Base-by-base conservation (phyloP, 108 stramenopile species). In the Bacterosira constricta region DNA sequence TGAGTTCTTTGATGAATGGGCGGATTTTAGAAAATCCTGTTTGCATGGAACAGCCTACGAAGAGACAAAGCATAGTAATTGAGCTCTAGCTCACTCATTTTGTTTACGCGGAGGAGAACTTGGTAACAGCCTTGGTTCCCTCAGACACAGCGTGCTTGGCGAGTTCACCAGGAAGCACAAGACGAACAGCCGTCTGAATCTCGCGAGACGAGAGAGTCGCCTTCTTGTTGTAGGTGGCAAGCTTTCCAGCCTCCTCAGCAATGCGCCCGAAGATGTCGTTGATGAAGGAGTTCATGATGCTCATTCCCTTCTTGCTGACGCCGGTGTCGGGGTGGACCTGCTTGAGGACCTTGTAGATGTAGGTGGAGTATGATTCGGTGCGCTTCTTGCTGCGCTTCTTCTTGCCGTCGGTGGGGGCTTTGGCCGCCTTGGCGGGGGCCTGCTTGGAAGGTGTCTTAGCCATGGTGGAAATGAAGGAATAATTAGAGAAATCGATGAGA, bases 1-100 rank as follows among this genome's bases (percentile, higher is more conserved):
- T n/a, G n/a, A n/a, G n/a, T 4, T 42, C 41, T 42, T 42, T 42
- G 41, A 42, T 55, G 52, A 25, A 15, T 36, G 73, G 65, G 73
- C 65, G 73, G 65, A 66, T 38, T 52, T 74, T 38, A 74, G 36
- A 74, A 66, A 52, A 34, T 54, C 65, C 73, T 46, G 73, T 63
- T 72, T 71, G 1, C 13, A 1, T 53, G 31, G 1, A 34, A 32
- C 41, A 4, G 25, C 10, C 10, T 11, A n/a, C 11, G 6, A 4
- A 15, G 6, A 30, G 18, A n/a, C n/a, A n/a, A n/a, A n/a, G n/a
- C n/a, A n/a, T n/a, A 10, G 25, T 53, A 23, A 66, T 5, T 75
- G 27, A 29, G 0, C 5, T 21, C 36, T 55, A 12, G 7, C 12
- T 35, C 3, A 4, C 17, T 38, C 21, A 1, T 15, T 57, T 13